Conservation (phyloP, 495 filamentous ascomycete genomes). For the Xylaria nigripes region DNA sequence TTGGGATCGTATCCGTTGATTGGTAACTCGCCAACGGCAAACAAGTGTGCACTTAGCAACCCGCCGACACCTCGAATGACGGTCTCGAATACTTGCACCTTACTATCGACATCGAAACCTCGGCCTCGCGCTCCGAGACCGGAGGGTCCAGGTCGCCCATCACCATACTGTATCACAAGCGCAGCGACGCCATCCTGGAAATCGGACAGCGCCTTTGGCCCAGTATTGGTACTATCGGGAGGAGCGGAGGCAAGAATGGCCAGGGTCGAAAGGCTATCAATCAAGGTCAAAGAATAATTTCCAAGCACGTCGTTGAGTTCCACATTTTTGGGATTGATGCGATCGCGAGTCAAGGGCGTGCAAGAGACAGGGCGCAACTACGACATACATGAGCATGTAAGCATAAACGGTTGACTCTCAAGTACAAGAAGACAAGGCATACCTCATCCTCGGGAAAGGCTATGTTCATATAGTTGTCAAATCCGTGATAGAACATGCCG, state of each 20-base stretch:
- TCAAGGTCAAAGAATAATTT: constrained; percentile 91
- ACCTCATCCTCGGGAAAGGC: constrained; percentile 96
- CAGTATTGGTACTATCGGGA: constrained; percentile 38
- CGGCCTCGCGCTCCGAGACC: constrained; percentile 66
- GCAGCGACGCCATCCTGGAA: constrained; percentile 75
- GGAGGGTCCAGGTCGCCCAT: constrained; percentile 60
- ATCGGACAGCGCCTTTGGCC: constrained; percentile 56
- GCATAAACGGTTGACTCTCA: constrained; percentile 4
- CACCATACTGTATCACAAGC: constrained; percentile 80
- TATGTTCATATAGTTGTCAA: constrained; percentile 84
- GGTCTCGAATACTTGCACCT: constrained; percentile 97
- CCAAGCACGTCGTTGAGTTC: constrained; percentile 93
- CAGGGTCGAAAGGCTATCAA: constrained; percentile 89
- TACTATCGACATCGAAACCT: constrained; percentile 93
- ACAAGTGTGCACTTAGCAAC: constrained; percentile 84
- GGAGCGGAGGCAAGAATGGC: constrained; percentile 76
- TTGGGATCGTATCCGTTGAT: constrained; percentile 65
- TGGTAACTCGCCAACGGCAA: constrained; percentile 80
- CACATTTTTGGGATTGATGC: constrained; percentile 67
- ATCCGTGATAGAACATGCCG: constrained; percentile 95
- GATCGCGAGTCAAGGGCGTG: constrained; percentile 71
- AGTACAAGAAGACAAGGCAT: constrained; percentile 14
- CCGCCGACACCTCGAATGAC: constrained; percentile 92
- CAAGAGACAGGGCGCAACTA: constrained; percentile 81
- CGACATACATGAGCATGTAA: constrained; percentile 1